These are phyloP conservation scores for Colletotrichum liaoningense DNA, from an alignment of 2,329 filamentous ascomycete genomes.

Conservation along the genomic window DNA sequence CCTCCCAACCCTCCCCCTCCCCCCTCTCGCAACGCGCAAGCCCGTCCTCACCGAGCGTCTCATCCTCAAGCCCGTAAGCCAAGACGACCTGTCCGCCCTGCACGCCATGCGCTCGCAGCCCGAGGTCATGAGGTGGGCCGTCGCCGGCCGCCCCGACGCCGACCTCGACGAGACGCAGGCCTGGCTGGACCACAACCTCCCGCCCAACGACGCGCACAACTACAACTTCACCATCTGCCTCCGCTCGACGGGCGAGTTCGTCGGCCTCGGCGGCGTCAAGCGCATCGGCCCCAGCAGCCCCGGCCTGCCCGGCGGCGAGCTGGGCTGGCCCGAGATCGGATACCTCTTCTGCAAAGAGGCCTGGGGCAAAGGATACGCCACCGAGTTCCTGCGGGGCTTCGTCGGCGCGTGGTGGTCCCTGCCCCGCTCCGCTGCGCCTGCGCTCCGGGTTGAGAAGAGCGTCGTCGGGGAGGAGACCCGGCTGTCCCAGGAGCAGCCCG, in stretches of 20 bases:
- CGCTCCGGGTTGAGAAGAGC: slow-evolving; percentile 54
- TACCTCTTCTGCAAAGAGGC: slow-evolving; percentile 65
- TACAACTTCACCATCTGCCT: slow-evolving; percentile 69
- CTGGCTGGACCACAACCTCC: slow-evolving; percentile 54
- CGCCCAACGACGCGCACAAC: slow-evolving; percentile 60
- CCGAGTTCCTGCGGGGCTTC: slow-evolving; percentile 64
- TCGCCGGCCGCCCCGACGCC: slow-evolving; percentile 53
- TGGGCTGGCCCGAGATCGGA: slow-evolving; percentile 69
- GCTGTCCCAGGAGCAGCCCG: background rate
- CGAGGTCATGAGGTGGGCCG: slow-evolving; percentile 73
- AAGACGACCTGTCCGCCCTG: slow-evolving; percentile 62
- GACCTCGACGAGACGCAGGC: slow-evolving; percentile 55
- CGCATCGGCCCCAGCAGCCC: slow-evolving; percentile 36
- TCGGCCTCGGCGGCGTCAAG: slow-evolving; percentile 62
- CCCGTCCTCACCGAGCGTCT: slow-evolving; percentile 64
- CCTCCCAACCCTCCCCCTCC: slow-evolving; percentile 56
- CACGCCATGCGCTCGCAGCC: slow-evolving; percentile 65
- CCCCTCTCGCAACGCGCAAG: slow-evolving; percentile 50
- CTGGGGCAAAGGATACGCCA: slow-evolving; percentile 69
- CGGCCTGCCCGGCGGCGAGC: slow-evolving; percentile 41
- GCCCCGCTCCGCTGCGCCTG: slow-evolving; percentile 55
- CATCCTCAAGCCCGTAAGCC: slow-evolving; percentile 61
- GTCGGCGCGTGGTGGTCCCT: slow-evolving; percentile 60
- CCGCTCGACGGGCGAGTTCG: slow-evolving; percentile 58
- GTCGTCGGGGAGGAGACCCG: slow-evolving; percentile 44